Evolutionary conservation across 1,284 basidiomycete species (phyloP).

Genomic region (Bjerkandera adusta): DNA sequence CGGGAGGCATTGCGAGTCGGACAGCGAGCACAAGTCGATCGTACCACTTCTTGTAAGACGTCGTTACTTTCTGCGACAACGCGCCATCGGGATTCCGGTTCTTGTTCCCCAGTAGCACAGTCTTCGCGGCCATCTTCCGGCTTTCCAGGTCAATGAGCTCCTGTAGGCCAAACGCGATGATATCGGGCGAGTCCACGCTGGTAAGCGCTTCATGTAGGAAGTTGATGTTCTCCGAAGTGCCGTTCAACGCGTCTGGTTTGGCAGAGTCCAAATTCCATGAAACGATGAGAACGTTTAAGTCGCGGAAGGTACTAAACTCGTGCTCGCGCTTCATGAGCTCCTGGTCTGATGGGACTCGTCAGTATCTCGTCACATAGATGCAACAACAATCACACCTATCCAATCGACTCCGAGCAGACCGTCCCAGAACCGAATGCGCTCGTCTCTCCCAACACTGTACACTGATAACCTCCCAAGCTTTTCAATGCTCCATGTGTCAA

Average conservation of each 20-base stretch:
- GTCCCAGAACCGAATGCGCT: conserved; percentile 84
- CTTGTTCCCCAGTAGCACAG: conserved; percentile 74
- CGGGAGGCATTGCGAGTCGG: conserved; percentile 62
- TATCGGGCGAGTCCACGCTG: conserved; percentile 77
- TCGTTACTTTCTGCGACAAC: conserved; percentile 77
- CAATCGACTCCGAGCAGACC: conserved; percentile 83
- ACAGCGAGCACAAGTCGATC: conserved; percentile 80
- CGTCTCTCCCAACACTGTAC: conserved; percentile 78
- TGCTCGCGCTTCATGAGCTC: conserved; percentile 75
- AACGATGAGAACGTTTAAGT: conserved; percentile 78
- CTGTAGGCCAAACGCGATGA: conserved; percentile 94
- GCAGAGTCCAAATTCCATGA: conserved; percentile 95
- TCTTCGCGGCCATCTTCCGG: conserved; percentile 89
- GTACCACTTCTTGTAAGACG: conserved; percentile 86
- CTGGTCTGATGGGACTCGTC: conserved; percentile 46
- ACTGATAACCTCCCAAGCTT: conserved; percentile 67
- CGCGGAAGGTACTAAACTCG: conserved; percentile 78
- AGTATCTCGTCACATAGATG: conserved; percentile 1
- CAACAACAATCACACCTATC: conserved; percentile 60
- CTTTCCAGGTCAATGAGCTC: conserved; percentile 94
- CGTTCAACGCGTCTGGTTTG: conserved; percentile 72
- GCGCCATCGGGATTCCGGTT: conserved; percentile 64
- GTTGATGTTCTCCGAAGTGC: conserved; percentile 59
- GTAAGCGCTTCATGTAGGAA: conserved; percentile 74
- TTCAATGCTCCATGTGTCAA: conserved; percentile 74